Percentiles rank a stretch among this genome's conserved stretches.
These are phyloP conservation scores for Candida nitratophila DNA, from an alignment of 805 yeast species.

Conservation along the genomic window DNA sequence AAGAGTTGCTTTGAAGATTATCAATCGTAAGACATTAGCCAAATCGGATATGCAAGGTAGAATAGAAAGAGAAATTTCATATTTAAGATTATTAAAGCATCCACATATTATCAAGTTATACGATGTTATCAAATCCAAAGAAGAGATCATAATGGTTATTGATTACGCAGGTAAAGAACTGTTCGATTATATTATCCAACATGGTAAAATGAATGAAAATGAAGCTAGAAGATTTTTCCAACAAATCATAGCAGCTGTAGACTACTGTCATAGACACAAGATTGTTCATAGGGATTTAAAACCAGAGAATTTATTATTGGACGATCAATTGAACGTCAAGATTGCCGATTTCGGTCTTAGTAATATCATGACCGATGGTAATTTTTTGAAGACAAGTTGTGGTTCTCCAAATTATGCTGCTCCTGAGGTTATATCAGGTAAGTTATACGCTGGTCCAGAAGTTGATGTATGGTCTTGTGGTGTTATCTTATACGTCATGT, in stretches of 20 bases:
- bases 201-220: conserved; percentile 86
- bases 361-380: conserved; percentile 96
- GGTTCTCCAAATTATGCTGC: conserved; percentile 98
- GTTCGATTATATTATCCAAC: conserved; percentile 90
- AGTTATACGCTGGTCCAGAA: conserved; percentile 95
- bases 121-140: conserved; percentile 92
- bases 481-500: conserved; percentile 89
- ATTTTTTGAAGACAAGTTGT: conserved; percentile 88
- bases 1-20: conserved; percentile 86
- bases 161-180: conserved; percentile 96
- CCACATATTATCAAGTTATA: conserved; percentile 94
- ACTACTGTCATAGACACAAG: conserved; percentile 92
- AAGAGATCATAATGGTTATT: conserved; percentile 94
- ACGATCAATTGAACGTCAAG: conserved; percentile 85
- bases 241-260: conserved; percentile 94
- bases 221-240: conserved; percentile 93
- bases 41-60: conserved; percentile 97
- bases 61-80: conserved; percentile 89
- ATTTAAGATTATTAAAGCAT: conserved; percentile 79
- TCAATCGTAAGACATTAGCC: conserved; percentile 85
- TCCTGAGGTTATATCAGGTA: conserved; percentile 93
- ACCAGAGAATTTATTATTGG: conserved; percentile 87
- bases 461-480: conserved; percentile 99
- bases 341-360: conserved; percentile 95
- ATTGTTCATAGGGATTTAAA: conserved; percentile 95